Evolutionary conservation across 768 basidiomycete species (phyloP).

Genomic region (Piloderma croceum): DNA sequence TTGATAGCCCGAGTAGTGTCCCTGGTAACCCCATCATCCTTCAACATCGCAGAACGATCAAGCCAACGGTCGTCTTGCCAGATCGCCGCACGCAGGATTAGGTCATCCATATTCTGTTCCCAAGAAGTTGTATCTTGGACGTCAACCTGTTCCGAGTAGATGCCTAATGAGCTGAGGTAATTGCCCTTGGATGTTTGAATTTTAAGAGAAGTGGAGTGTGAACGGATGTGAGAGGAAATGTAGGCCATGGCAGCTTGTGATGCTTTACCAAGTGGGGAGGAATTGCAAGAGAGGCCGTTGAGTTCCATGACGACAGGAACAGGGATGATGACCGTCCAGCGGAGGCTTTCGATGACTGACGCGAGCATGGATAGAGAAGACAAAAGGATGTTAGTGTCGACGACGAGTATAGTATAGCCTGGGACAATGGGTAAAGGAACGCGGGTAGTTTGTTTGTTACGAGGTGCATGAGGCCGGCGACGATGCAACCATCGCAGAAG

Average conservation of each 20-base stretch:
- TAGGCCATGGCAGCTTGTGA: constrained; percentile 72
- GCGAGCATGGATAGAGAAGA: constrained; percentile 72
- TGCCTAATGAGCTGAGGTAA: constrained; percentile 75
- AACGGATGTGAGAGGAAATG: constrained; percentile 68
- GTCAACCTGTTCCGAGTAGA: constrained; percentile 81
- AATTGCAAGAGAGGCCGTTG: constrained; percentile 74
- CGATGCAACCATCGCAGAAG: constrained; percentile 5
- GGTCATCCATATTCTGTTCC: constrained; percentile 88
- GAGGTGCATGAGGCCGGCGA: constrained; percentile 23
- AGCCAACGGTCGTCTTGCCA: constrained; percentile 94
- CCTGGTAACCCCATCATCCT: constrained; percentile 22
- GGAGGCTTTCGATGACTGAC: constrained; percentile 69
- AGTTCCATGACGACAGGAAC: constrained; percentile 96
- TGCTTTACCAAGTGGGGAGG: constrained; percentile 60
- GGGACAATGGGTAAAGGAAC: constrained; percentile 55
- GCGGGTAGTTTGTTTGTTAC: constrained; percentile 27
- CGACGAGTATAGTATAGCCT: constrained; percentile 85
- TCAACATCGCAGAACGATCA: constrained; percentile 75
- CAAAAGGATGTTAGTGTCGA: constrained; percentile 93
- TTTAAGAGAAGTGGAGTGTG: constrained; percentile 75
- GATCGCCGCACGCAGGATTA: constrained; percentile 85
- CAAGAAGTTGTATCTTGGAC: constrained; percentile 44
- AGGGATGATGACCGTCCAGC: constrained; percentile 88
- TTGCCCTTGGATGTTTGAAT: constrained; percentile 95
- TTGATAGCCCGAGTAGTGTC: constrained; percentile 56